These are phyloP conservation scores for Irineochytrium annulatum DNA, from an alignment of 192 early-diverging fungal species.

Conservation along the genomic window DNA sequence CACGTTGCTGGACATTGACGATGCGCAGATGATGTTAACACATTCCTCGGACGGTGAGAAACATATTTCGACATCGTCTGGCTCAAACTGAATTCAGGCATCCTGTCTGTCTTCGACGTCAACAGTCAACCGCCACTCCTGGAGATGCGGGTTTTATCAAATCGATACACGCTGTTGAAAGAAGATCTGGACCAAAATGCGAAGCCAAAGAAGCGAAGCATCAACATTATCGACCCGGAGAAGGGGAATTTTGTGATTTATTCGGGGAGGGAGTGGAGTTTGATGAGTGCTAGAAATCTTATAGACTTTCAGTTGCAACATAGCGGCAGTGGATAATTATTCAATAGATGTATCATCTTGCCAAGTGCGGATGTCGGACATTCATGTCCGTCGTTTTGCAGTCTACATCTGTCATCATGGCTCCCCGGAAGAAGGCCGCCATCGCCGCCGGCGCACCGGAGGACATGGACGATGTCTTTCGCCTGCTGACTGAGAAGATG, in stretches of 20 bases:
- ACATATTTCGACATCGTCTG: neutral
- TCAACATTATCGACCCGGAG: slow-evolving; percentile 5
- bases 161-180: slow-evolving; percentile 1
- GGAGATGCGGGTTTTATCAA: slow-evolving; percentile 24
- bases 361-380: too few species aligned
- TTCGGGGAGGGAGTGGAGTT: slow-evolving; percentile 26
- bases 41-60: neutral
- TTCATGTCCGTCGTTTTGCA: too few species aligned
- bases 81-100: slow-evolving; percentile 14
- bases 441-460: neutral
- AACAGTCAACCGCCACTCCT: slow-evolving; percentile 8
- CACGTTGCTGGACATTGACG: neutral
- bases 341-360: too few species aligned
- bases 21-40: neutral
- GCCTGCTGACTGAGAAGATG: neutral
- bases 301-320: too few species aligned
- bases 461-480: slow-evolving; percentile 3
- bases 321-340: too few species aligned
- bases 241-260: slow-evolving; percentile 18
- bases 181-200: neutral
- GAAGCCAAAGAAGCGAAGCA: neutral
- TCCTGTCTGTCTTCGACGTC: slow-evolving; percentile 18
- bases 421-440: too few species aligned
- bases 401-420: too few species aligned
- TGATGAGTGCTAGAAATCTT: slow-evolving; percentile 10